A percentile compares a stretch with the other conserved stretches of the same genome.
Conservation (phyloP, 345 rosid species). For the Iberis pinnata region DNA sequence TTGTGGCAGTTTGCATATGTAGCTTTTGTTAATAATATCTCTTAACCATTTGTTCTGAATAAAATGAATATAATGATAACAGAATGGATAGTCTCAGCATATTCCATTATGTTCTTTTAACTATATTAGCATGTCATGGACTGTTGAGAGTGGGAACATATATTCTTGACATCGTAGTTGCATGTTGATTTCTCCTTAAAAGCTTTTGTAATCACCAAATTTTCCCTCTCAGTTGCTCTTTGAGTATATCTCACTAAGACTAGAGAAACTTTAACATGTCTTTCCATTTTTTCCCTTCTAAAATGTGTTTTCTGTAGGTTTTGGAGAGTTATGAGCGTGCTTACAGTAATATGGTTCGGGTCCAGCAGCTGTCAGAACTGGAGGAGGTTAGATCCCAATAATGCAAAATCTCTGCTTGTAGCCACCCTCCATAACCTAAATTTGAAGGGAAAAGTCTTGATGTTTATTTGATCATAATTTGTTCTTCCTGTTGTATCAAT, state of each 20-base stretch:
- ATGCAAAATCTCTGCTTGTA: slow-evolving; percentile 17
- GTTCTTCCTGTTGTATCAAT: slow-evolving; percentile 14
- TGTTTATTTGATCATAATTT: slow-evolving; percentile 21
- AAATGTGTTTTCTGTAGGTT: slow-evolving; percentile 48
- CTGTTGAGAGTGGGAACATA: slow-evolving; percentile 13
- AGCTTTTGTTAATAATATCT: not conserved
- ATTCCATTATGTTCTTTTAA: slow-evolving; percentile 5
- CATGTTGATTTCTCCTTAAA: not conserved
- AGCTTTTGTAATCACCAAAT: slow-evolving; percentile 11
- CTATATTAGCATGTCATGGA: slow-evolving; percentile 16
- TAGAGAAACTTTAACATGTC: slow-evolving; percentile 8
- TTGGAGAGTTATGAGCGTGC: slow-evolving; percentile 99
- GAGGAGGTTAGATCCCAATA: slow-evolving; percentile 66
- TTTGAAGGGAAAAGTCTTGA: slow-evolving; percentile 7
- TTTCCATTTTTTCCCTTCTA: slow-evolving; percentile 7
- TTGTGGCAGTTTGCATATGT: not conserved
- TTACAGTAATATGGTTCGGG: slow-evolving; percentile 92
- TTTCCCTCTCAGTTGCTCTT: slow-evolving; percentile 10
- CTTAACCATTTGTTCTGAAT: slow-evolving; percentile 7
- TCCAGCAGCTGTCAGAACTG: slow-evolving; percentile 93
- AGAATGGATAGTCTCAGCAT: slow-evolving; percentile 6
- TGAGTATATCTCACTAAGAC: slow-evolving; percentile 11
- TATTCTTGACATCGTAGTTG: slow-evolving; percentile 12
- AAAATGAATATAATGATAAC: slow-evolving; percentile 2
- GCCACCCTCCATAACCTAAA: slow-evolving; percentile 11